Evolutionary conservation across 2,329 filamentous ascomycete genomes (phyloP).

Genomic region (Cercospora sesami): DNA sequence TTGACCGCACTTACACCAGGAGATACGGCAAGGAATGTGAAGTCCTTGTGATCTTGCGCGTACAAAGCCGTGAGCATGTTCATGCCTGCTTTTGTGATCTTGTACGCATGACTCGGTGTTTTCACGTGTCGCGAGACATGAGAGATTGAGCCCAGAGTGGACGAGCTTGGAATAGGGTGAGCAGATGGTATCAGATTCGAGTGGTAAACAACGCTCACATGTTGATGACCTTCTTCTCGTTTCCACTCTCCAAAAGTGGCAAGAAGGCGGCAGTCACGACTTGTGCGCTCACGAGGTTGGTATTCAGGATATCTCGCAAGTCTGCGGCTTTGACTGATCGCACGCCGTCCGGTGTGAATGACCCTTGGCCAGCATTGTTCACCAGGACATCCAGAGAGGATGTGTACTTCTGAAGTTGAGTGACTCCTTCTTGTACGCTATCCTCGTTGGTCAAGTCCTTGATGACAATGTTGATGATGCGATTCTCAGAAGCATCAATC

Average conservation of each 20-base stretch:
- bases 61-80: conserved; percentile 53
- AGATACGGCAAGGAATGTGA: conserved; percentile 45
- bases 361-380: conserved; percentile 19
- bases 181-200: neutral
- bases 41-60: conserved; percentile 44
- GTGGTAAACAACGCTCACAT: conserved; percentile 33
- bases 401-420: conserved; percentile 1
- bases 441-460: conserved; percentile 12
- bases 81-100: conserved; percentile 52
- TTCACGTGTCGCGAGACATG: conserved; percentile 28
- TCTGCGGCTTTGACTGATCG: conserved; percentile 7
- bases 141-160: conserved; percentile 47
- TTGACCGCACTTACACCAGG: conserved; percentile 46
- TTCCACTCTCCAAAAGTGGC: conserved; percentile 41
- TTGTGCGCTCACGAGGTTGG: conserved; percentile 47
- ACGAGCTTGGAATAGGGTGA: conserved; percentile 39
- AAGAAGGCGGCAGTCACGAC: conserved; percentile 45
- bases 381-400: conserved; percentile 18
- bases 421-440: conserved; percentile 13
- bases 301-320: conserved; percentile 17
- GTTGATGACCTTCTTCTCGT: conserved; percentile 48
- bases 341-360: conserved; percentile 2
- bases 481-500: conserved; percentile 8
- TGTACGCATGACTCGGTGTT: conserved; percentile 42
- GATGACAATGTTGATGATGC: conserved; percentile 15